Conservation (phyloP, 129 eudicot species). For the Flaveria sonorensis region DNA sequence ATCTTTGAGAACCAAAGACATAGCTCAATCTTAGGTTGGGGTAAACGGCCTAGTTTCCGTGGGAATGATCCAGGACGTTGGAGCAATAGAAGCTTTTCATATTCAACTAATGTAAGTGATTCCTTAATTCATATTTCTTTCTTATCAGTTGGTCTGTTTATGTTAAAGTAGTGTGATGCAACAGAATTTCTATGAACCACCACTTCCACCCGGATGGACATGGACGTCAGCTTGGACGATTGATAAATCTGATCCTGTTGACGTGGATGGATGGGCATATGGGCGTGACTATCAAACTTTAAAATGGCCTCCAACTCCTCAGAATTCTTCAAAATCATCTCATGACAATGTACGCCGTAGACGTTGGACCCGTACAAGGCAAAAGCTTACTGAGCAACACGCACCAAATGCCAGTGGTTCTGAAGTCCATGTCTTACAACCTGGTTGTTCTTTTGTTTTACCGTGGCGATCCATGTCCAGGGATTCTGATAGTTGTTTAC, state of each 20-base stretch:
- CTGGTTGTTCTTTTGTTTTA: conserved; percentile 62
- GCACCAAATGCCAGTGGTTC: conserved; percentile 26
- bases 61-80: conserved; percentile 57
- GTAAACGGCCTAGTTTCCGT: conserved; percentile 45
- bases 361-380: conserved; percentile 63
- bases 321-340: conserved; percentile 43
- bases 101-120: conserved; percentile 51
- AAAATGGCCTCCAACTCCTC: conserved; percentile 63
- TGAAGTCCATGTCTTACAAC: conserved; percentile 43
- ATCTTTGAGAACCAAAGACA: conserved; percentile 60
- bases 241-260: conserved; percentile 58
- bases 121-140: neutral
- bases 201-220: conserved; percentile 60
- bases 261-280: conserved; percentile 64
- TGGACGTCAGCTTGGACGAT: conserved; percentile 57
- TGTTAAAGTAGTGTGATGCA: neutral
- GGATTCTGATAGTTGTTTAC: conserved; percentile 65
- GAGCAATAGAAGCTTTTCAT: conserved; percentile 58
- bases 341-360: conserved; percentile 52
- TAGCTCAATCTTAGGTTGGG: conserved; percentile 58
- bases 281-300: conserved; percentile 53
- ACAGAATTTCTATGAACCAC: conserved; percentile 59
- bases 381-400: conserved; percentile 35
- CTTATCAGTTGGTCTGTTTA: neutral
- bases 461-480: conserved; percentile 83